A percentile compares a stretch with the other conserved stretches of the same genome.
phyloP scores from a whole-genome alignment of 306 rosid species.

The Sicyos baderoa region DNA sequence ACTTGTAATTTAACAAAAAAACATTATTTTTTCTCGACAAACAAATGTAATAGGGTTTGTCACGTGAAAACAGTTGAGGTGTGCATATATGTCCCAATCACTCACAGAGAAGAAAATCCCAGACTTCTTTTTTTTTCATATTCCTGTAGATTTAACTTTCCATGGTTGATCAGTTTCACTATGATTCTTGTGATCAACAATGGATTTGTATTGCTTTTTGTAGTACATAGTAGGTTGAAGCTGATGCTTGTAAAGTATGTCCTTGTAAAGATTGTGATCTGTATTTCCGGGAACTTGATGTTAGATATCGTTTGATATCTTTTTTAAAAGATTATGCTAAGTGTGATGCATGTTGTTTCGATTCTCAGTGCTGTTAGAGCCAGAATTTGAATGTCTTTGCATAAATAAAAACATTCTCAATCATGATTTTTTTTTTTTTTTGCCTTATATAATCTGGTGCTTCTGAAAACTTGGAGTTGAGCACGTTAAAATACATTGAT shows the following conservation, averaged over 20 bases:
- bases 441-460: conserved; percentile 11
- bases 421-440: background rate
- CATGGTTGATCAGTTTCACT: background rate
- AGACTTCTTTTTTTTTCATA: background rate
- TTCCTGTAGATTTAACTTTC: background rate
- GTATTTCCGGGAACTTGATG: conserved; percentile 6
- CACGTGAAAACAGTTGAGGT: too few species aligned
- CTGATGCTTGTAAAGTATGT: background rate
- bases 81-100: too few species aligned
- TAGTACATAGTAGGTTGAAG: background rate
- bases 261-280: background rate
- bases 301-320: background rate
- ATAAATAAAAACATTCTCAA: background rate
- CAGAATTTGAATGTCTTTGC: background rate
- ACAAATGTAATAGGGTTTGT: too few species aligned
- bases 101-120: background rate
- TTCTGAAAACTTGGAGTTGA: conserved; percentile 24
- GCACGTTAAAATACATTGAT: conserved; percentile 30
- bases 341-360: background rate
- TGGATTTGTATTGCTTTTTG: background rate
- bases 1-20: too few species aligned
- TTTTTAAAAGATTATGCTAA: background rate
- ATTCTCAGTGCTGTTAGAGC: background rate
- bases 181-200: conserved; percentile 5
- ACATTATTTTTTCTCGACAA: too few species aligned